A percentile compares a stretch with the other conserved stretches of the same genome.
Conservation (phyloP, 148 eudicot genomes). For the Spergularia bocconei region DNA sequence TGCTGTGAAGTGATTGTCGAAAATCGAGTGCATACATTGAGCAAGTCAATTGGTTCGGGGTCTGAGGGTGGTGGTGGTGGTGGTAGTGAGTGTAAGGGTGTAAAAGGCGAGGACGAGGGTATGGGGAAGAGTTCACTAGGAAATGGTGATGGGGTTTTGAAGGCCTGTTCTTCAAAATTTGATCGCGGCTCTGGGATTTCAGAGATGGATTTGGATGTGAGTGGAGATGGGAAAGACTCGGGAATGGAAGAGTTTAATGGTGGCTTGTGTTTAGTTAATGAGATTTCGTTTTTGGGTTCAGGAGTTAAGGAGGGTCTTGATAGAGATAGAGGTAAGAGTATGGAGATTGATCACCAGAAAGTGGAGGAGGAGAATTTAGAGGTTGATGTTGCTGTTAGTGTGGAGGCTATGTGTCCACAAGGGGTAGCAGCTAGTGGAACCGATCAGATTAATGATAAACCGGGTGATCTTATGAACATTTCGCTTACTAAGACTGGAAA, state of each 20-base stretch:
- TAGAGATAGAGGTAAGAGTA: slow-evolving; percentile 16
- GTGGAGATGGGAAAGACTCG: slow-evolving; percentile 18
- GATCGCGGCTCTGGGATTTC: slow-evolving; percentile 1
- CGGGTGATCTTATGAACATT: background rate
- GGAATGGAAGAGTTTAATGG: slow-evolving; percentile 26
- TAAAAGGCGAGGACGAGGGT: slow-evolving; percentile 21
- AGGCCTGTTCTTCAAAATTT: slow-evolving; percentile 2
- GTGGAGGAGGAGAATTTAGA: slow-evolving; percentile 19
- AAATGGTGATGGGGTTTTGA: background rate
- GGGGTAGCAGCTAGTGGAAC: background rate
- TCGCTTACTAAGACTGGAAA: background rate
- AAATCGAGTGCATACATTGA: background rate
- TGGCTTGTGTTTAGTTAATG: slow-evolving; percentile 10
- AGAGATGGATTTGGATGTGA: slow-evolving; percentile 18
- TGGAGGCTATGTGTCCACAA: slow-evolving; percentile 24
- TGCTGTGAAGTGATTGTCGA: slow-evolving; percentile 14
- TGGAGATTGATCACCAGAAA: slow-evolving; percentile 20
- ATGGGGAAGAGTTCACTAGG: slow-evolving; percentile 1
- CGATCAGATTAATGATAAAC: slow-evolving; percentile 6
- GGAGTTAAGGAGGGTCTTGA: slow-evolving; percentile 3
- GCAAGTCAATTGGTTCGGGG: slow-evolving; percentile 10
- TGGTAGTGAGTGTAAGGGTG: slow-evolving; percentile 14
- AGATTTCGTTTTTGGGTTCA: background rate
- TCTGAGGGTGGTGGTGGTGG: slow-evolving; percentile 9
- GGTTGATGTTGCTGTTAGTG: slow-evolving; percentile 11